A percentile compares a stretch with the other conserved stretches of the same genome.
Evolutionary conservation across 371 early-diverging fungal genomes (phyloP).

Genomic region (Apophysomyces elegans): DNA sequence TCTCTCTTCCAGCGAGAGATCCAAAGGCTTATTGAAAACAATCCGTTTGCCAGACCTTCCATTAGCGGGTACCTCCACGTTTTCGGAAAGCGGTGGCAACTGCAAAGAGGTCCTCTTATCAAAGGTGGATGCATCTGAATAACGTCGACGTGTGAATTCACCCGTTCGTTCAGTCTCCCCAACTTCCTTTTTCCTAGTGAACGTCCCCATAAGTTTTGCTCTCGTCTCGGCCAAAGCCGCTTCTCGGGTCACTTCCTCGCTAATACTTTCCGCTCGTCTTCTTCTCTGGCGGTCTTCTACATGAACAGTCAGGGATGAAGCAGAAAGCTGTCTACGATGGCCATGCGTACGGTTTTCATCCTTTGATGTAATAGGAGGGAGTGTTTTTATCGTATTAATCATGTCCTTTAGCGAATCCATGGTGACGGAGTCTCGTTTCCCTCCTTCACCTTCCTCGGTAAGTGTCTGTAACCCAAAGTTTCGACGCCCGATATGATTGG

Average conservation of each 20-base stretch:
- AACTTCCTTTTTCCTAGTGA: conserved; percentile 15
- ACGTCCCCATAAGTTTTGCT: conserved; percentile 41
- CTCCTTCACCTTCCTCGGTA: conserved; percentile 30
- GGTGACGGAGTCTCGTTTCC: conserved; percentile 24
- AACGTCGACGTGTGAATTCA: conserved; percentile 27
- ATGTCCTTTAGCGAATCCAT: conserved; percentile 51
- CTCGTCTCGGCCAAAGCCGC: conserved; percentile 43
- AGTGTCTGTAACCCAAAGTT: conserved; percentile 34
- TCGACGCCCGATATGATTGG: conserved; percentile 19
- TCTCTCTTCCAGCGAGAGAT: conserved; percentile 20
- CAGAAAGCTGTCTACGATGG: conserved; percentile 49
- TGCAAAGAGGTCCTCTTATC: conserved; percentile 35
- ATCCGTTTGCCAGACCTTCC: conserved; percentile 21
- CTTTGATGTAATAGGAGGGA: conserved; percentile 38
- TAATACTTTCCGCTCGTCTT: conserved; percentile 26
- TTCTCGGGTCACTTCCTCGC: conserved; percentile 31
- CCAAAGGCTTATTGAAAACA: conserved; percentile 39
- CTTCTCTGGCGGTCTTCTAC: conserved; percentile 30
- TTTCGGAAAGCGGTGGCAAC: conserved; percentile 33
- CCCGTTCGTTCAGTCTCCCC: conserved; percentile 13
- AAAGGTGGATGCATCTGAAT: conserved; percentile 35
- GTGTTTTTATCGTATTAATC: conserved; percentile 48
- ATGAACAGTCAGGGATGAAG: conserved; percentile 37
- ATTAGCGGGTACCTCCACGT: conserved; percentile 17
- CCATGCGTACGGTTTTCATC: conserved; percentile 18